Evolutionary conservation across 2,329 filamentous ascomycete genomes (phyloP), one percentile per base, ranked within the genome.

Genomic region (Aspergillus nomiae): DNA sequence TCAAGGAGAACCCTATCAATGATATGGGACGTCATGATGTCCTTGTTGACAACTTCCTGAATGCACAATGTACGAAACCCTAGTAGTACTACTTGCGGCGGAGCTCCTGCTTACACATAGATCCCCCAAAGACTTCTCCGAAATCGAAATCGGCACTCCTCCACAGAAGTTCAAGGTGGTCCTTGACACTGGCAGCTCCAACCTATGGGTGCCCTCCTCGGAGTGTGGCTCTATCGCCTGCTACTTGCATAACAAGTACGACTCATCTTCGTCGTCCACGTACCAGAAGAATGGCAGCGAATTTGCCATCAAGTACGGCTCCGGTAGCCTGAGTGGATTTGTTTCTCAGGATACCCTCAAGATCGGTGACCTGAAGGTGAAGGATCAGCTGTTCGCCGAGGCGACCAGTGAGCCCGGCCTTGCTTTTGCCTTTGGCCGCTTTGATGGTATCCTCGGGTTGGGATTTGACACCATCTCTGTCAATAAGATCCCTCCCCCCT

Each of bases 161-260:
- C 90, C 95, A 38, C 95, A 99, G 84, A 86, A 83, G 71, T 99
- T 99, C 89, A 99, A 99, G 87, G 96, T 99, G 70, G 91, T 99
- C 68, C 90, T 99, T 68, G 95, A 99, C 80, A 99, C 95, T 32
- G 95, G 95, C 74, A 97, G 93, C 86, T 98, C 95, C 79, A 99
- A 99, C 85, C 87, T 99, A 67, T 99, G 96, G 96, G 94, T 99
- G 64, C 96, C 96, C 45, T 97, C 94, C 28, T 85, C 87, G 62
- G 86, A 92, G 76, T 99, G 96, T 81, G 89, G 87, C 76, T 97
- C 94, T 76, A 99, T 99, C 76, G 96, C 95, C 69, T 99, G 95
- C 87, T 99, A 94, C 83, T 89, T 99, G 64, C 95, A 99, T 86
- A 89, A 82, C 81, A 99, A 96, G 84, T 99, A 98, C 84, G 93